A percentile compares a stretch with the other conserved stretches of the same genome.
Evolutionary conservation across 2,329 filamentous ascomycete species (phyloP).

Genomic region (Aspergillus calidoustus): DNA sequence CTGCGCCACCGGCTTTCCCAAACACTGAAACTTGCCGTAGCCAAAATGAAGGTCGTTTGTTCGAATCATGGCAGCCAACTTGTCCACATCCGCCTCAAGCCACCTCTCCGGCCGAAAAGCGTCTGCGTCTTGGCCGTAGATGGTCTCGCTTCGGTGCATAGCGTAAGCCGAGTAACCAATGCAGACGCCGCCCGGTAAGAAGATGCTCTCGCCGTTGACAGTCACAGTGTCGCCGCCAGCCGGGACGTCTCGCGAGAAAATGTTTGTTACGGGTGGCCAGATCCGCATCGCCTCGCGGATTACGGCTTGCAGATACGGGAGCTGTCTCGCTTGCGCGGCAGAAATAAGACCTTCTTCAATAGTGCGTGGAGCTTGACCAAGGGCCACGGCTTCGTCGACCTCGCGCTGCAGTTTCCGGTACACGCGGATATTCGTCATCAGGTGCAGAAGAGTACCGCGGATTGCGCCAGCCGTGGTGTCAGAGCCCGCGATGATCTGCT

Average conservation of each 20-base stretch:
- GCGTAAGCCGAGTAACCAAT: background rate
- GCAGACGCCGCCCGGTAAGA: background rate
- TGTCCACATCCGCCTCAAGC: background rate
- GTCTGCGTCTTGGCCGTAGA: background rate
- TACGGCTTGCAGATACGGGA: background rate
- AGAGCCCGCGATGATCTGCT: background rate
- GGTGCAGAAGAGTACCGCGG: background rate
- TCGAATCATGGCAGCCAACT: background rate
- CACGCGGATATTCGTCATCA: background rate
- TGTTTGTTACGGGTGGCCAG: background rate
- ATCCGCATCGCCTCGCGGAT: background rate
- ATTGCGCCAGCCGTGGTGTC: background rate
- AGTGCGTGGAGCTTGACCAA: background rate
- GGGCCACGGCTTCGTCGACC: background rate
- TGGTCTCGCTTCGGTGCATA: background rate
- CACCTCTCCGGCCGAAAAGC: conserved; percentile 3
- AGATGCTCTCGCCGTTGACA: background rate
- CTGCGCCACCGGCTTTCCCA: background rate
- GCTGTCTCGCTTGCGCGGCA: background rate
- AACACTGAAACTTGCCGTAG: background rate
- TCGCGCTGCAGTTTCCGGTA: background rate
- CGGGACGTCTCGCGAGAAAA: background rate
- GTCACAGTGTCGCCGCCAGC: background rate
- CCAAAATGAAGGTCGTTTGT: background rate
- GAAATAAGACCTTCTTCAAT: background rate